Conservation (phyloP, 441 rosid species). For the Isatis lusitanica region DNA sequence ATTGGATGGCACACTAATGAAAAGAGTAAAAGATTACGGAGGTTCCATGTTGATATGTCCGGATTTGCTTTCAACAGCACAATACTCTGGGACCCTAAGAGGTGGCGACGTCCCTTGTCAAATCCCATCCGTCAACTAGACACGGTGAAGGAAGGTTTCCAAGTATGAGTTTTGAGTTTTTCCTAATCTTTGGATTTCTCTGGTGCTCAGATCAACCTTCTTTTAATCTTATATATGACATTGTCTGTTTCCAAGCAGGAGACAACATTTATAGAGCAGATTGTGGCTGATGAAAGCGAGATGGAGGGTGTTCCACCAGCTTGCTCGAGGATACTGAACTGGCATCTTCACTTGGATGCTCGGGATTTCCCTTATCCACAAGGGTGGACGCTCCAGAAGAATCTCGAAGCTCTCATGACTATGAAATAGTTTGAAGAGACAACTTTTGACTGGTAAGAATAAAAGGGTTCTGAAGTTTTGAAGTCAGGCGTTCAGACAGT, state of each 20-base stretch:
- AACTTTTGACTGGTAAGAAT: conserved; percentile 31
- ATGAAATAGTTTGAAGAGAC: conserved; percentile 36
- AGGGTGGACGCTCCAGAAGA: conserved; percentile 74
- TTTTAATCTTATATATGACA: conserved; percentile 1
- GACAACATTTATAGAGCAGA: conserved; percentile 87
- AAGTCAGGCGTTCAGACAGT: no score
- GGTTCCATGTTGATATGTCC: conserved; percentile 97
- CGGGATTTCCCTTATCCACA: conserved; percentile 60
- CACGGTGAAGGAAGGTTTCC: conserved; percentile 91
- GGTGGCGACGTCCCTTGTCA: conserved; percentile 60
- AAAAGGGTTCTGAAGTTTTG: background rate
- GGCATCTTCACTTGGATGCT: conserved; percentile 92
- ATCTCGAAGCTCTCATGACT: conserved; percentile 62
- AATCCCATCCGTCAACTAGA: conserved; percentile 73
- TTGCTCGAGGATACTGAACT: conserved; percentile 79
- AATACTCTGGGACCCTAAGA: conserved; percentile 88
- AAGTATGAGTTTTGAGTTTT: conserved; percentile 44
- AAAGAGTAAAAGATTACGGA: conserved; percentile 78
- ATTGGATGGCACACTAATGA: conserved; percentile 98
- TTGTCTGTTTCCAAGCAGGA: conserved; percentile 46
- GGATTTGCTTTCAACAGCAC: conserved; percentile 98
- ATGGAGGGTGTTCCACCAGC: conserved; percentile 75
- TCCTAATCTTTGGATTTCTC: background rate
- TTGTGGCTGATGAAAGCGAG: conserved; percentile 89
- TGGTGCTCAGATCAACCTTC: background rate